phyloP scores from a whole-genome alignment of 2,329 filamentous ascomycete species.

The Colletotrichum viniferum region DNA sequence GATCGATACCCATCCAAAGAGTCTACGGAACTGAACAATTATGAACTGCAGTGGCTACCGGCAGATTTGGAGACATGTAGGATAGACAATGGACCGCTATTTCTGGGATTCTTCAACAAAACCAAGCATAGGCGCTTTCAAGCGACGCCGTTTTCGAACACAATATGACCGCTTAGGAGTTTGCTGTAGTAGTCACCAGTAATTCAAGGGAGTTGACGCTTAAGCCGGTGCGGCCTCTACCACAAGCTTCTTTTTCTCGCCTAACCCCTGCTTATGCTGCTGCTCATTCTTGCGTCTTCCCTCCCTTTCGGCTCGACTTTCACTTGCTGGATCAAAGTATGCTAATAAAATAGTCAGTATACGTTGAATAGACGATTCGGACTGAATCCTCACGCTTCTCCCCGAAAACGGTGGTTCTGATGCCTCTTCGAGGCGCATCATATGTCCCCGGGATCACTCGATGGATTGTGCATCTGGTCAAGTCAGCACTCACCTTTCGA shows the following conservation, averaged over 20 bases:
- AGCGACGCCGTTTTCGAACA: not conserved
- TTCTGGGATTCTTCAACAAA: not conserved
- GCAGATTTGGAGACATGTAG: not conserved
- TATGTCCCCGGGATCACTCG: conserved; percentile 47
- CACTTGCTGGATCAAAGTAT: conserved; percentile 35
- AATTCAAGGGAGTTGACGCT: not conserved
- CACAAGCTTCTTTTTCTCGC: not conserved
- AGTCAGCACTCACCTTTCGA: not conserved
- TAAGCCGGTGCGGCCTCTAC: not conserved
- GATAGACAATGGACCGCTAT: not conserved
- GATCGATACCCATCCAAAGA: not conserved
- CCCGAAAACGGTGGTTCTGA: conserved; percentile 47
- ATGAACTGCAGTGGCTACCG: not conserved
- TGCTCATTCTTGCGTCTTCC: not conserved
- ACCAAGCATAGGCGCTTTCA: not conserved
- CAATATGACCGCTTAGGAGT: not conserved
- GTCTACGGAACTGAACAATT: not conserved
- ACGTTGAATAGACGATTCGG: not conserved
- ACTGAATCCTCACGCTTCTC: conserved; percentile 42
- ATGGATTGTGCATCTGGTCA: conserved; percentile 36
- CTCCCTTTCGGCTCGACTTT: conserved; percentile 24
- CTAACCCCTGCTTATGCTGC: not conserved
- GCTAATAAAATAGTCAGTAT: conserved; percentile 23
- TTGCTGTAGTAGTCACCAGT: not conserved
- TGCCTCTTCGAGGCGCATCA: conserved; percentile 38